Percentiles rank a stretch among this genome's conserved stretches.
Evolutionary conservation across 768 basidiomycete species (phyloP).

Genomic region (Trametes coccinea): DNA sequence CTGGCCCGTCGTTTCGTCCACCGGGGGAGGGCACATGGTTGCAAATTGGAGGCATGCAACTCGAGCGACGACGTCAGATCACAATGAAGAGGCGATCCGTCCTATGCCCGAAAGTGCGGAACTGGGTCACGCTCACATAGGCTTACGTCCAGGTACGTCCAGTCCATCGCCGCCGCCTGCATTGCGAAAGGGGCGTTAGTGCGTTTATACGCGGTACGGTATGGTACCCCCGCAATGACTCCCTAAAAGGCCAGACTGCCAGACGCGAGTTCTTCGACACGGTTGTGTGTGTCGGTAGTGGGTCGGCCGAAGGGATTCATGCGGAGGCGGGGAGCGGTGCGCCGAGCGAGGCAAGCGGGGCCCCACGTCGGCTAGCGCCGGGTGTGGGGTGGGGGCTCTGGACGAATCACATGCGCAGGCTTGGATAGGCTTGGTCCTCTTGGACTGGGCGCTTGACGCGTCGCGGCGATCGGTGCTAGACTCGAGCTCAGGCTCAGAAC

Average conservation of each 20-base stretch:
- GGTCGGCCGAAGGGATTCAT: slow-evolving; percentile 20
- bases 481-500: slow-evolving; percentile 3
- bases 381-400: background rate
- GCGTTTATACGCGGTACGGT: slow-evolving; percentile 14
- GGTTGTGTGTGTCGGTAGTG: background rate
- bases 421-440: background rate
- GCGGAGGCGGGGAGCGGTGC: slow-evolving; percentile 17
- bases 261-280: background rate
- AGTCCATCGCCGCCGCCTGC: background rate
- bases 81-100: slow-evolving; percentile 2
- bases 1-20: background rate
- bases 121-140: slow-evolving; percentile 1
- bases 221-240: background rate
- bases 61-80: slow-evolving; percentile 3
- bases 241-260: background rate
- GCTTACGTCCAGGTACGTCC: background rate
- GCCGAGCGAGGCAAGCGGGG: slow-evolving; percentile 20
- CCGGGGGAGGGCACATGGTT: background rate
- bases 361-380: slow-evolving; percentile 17
- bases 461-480: slow-evolving; percentile 24
- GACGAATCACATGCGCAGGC: slow-evolving; percentile 20
- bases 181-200: slow-evolving; percentile 7
- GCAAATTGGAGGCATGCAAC: background rate
- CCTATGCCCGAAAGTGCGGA: slow-evolving; percentile 9
- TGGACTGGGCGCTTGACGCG: slow-evolving; percentile 1